These are phyloP conservation scores for Leptographium lundbergii DNA, from an alignment of 2,329 filamentous ascomycete species.

Conservation along the genomic window DNA sequence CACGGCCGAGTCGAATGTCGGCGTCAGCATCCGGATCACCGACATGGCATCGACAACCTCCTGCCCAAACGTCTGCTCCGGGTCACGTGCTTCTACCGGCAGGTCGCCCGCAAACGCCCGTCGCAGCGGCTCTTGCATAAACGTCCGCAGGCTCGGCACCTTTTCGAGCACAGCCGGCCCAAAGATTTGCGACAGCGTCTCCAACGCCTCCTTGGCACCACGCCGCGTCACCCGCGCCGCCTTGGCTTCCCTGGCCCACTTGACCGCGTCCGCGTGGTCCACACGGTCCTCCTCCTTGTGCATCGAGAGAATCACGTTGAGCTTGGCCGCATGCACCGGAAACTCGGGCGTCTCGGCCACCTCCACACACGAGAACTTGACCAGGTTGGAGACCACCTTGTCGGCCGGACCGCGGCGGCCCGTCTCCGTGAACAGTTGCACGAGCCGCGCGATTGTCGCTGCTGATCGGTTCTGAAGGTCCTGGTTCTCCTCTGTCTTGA, in stretches of 20 bases:
- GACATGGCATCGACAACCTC: constrained; percentile 91
- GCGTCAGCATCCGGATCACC: constrained; percentile 80
- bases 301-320: constrained; percentile 75
- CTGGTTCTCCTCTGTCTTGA: constrained; percentile 87
- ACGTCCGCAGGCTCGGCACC: constrained; percentile 66
- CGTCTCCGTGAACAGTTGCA: constrained; percentile 72
- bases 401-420: constrained; percentile 78
- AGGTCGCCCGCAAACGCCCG: constrained; percentile 62
- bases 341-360: constrained; percentile 97
- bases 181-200: constrained; percentile 72
- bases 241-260: constrained; percentile 80
- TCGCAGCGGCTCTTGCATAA: constrained; percentile 72
- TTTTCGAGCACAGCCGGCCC: constrained; percentile 65
- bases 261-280: constrained; percentile 81
- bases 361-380: constrained; percentile 96
- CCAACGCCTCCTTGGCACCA: constrained; percentile 86
- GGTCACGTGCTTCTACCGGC: constrained; percentile 59
- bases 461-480: constrained; percentile 82
- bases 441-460: constrained; percentile 67
- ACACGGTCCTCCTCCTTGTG: constrained; percentile 94
- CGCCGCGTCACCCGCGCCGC: constrained; percentile 82
- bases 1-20: constrained; percentile 67
- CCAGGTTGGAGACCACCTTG: constrained; percentile 88
- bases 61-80: constrained; percentile 68
- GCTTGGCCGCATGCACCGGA: constrained; percentile 65